Percentiles rank a stretch among this genome's conserved stretches.
Conservation (phyloP, 345 rosid species). For the Atalantia buxifolia region DNA sequence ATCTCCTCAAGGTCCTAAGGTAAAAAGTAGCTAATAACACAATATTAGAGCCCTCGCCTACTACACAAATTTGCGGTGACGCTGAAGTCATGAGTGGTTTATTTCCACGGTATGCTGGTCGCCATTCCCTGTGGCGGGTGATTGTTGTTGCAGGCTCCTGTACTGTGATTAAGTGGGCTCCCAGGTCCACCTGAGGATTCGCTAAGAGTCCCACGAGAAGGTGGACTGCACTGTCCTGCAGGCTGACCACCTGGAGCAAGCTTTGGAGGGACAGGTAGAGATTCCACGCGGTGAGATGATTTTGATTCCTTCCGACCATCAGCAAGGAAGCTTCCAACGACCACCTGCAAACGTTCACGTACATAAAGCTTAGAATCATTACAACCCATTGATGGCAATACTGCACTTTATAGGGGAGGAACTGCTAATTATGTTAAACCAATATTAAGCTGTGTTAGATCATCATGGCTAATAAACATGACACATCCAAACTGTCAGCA, state of each 20-base stretch:
- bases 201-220: constrained; percentile 51
- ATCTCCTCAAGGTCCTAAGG: constrained; percentile 11
- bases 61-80: constrained; percentile 21
- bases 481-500: background rate
- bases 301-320: constrained; percentile 49
- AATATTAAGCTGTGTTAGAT: background rate
- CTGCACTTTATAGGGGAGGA: background rate
- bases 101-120: constrained; percentile 53
- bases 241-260: constrained; percentile 15
- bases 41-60: constrained; percentile 15
- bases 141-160: constrained; percentile 48
- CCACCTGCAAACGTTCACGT: constrained; percentile 32
- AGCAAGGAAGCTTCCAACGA: constrained; percentile 64
- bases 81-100: background rate
- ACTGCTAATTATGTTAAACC: background rate
- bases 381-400: background rate
- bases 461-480: background rate
- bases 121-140: constrained; percentile 36
- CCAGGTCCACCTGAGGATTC: constrained; percentile 61
- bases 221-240: constrained; percentile 43
- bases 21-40: constrained; percentile 8
- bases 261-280: constrained; percentile 16
- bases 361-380: background rate
- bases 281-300: constrained; percentile 32
- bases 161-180: constrained; percentile 57